Conservation (phyloP, 495 filamentous ascomycete genomes). For the Penicillium pulvis region DNA sequence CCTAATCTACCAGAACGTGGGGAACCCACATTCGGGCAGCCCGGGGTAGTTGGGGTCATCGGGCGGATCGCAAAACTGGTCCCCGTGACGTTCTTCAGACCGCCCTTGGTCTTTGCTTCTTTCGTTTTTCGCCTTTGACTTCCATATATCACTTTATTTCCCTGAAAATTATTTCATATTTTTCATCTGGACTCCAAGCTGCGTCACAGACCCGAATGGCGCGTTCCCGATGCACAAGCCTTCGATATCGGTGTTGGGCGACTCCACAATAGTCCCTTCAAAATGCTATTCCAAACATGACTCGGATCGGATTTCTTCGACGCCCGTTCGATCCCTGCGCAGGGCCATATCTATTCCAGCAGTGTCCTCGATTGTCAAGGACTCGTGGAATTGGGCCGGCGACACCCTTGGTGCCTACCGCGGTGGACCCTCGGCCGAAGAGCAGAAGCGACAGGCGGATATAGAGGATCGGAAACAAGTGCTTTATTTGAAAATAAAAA, state of each 20-base stretch:
- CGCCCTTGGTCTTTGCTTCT: conserved; percentile 13
- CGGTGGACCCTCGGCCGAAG: conserved; percentile 58
- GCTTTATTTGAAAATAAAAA: conserved; percentile 61
- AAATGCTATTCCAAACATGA: conserved; percentile 29
- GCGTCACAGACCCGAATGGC: conserved; percentile 26
- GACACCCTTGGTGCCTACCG: conserved; percentile 51
- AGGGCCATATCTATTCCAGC: conserved; percentile 37
- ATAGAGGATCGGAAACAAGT: conserved; percentile 64
- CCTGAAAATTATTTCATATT: not conserved
- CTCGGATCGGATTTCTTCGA: conserved; percentile 12
- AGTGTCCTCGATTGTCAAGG: conserved; percentile 39
- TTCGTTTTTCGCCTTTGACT: conserved; percentile 2
- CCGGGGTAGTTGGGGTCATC: conserved; percentile 20
- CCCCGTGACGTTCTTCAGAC: conserved; percentile 33
- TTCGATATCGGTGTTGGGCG: conserved; percentile 39
- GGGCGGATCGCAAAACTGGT: conserved; percentile 7
- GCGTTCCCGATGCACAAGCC: conserved; percentile 30
- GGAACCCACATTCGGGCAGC: not conserved
- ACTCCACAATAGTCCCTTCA: conserved; percentile 37
- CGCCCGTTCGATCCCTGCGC: conserved; percentile 24
- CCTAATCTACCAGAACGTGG: conserved; percentile 2
- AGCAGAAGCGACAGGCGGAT: conserved; percentile 51
- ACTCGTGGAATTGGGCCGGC: conserved; percentile 45
- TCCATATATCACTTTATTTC: not conserved
- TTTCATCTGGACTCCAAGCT: not conserved